A percentile compares a stretch with the other conserved stretches of the same genome.
phyloP scores from a whole-genome alignment of 78 protist genomes.

The Dictyostelium citrinum region DNA sequence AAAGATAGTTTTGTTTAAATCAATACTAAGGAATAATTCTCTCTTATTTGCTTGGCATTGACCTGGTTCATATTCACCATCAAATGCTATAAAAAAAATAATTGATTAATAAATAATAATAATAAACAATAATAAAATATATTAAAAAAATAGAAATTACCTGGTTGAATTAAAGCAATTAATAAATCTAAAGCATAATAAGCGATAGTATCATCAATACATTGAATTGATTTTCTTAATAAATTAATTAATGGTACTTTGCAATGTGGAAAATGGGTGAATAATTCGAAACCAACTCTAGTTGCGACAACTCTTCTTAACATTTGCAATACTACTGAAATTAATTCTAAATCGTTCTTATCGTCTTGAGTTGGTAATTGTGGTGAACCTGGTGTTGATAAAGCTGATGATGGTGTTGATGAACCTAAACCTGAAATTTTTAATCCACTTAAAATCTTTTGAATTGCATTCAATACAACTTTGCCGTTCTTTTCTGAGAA shows the following conservation, averaged over 20 bases:
- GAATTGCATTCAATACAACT: conserved; percentile 42
- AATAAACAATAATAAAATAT: not conserved
- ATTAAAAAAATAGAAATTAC: not conserved
- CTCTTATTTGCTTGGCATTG: conserved; percentile 59
- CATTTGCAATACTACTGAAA: conserved; percentile 61
- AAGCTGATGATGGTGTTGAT: not conserved
- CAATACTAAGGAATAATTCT: conserved; percentile 38
- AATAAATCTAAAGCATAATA: conserved; percentile 56
- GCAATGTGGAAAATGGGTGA: conserved; percentile 74
- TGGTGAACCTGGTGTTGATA: not conserved
- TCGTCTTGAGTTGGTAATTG: not conserved
- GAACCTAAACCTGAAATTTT: not conserved
- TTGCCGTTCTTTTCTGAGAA: conserved; percentile 68
- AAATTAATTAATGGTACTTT: conserved; percentile 57
- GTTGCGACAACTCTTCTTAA: conserved; percentile 61
- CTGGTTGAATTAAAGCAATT: conserved; percentile 53
- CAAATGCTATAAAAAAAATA: conserved; percentile 16
- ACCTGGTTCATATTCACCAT: conserved; percentile 49
- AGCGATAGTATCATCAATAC: conserved; percentile 62
- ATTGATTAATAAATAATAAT: not conserved
- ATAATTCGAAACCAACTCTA: conserved; percentile 75
- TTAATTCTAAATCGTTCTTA: conserved; percentile 25
- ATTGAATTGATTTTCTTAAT: conserved; percentile 45
- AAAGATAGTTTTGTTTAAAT: conserved; percentile 51
- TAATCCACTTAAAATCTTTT: conserved; percentile 30